Percentiles rank a stretch among this genome's conserved stretches.
Conservation (phyloP, 306 rosid genomes). For the Rosa rugosa region DNA sequence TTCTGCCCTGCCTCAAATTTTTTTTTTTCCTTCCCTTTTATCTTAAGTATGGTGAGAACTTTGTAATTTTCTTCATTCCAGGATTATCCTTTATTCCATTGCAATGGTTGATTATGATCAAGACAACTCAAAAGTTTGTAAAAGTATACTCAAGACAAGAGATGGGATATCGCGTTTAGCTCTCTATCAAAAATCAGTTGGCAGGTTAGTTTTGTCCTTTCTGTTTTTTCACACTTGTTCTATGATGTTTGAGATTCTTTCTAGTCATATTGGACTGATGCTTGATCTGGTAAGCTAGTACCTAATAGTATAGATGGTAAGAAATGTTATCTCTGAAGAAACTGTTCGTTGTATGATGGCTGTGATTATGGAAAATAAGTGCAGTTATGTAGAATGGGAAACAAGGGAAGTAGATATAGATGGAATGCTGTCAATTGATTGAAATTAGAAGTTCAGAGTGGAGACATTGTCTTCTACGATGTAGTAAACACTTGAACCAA, state of each 20-base stretch:
- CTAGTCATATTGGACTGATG: background rate
- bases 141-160: slow-evolving; percentile 60
- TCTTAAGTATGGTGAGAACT: background rate
- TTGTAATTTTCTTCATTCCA: slow-evolving; percentile 26
- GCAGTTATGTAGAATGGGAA: background rate
- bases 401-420: background rate
- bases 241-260: background rate
- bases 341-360: background rate
- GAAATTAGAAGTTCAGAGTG: background rate
- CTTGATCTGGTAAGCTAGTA: background rate
- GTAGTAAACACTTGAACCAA: background rate
- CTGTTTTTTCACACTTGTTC: background rate
- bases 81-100: slow-evolving; percentile 87
- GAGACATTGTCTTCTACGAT: background rate
- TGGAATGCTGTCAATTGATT: background rate
- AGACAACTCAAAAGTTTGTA: slow-evolving; percentile 47
- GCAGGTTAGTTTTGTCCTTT: slow-evolving; percentile 51
- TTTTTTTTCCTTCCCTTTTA: background rate
- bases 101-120: slow-evolving; percentile 82
- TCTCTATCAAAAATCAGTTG: slow-evolving; percentile 76
- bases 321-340: background rate
- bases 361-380: background rate
- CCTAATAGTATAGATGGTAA: background rate
- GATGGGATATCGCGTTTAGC: slow-evolving; percentile 73
- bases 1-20: background rate